Conservation (phyloP, 495 filamentous ascomycete genomes). For the Evernia prunastri region DNA sequence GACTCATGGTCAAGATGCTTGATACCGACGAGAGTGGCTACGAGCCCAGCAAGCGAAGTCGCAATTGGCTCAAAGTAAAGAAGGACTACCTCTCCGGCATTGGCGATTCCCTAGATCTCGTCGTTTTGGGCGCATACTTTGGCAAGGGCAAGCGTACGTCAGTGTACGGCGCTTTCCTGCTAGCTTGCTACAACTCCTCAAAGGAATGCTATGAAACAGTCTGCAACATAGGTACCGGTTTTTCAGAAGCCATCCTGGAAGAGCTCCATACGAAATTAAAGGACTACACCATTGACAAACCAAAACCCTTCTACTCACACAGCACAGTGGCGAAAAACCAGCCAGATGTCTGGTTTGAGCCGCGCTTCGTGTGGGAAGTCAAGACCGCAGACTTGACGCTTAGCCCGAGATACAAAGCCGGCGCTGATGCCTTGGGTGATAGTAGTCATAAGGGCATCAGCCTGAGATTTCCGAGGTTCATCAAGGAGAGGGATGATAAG, state of each 20-base stretch:
- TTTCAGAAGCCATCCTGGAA: slow-evolving; percentile 80
- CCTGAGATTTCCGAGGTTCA: slow-evolving; percentile 84
- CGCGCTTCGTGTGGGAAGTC: slow-evolving; percentile 91
- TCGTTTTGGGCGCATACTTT: slow-evolving; percentile 90
- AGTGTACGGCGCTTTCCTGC: slow-evolving; percentile 88
- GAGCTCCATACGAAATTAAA: slow-evolving; percentile 68
- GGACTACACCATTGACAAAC: slow-evolving; percentile 69
- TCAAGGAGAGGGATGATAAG: slow-evolving; percentile 87
- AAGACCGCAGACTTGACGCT: slow-evolving; percentile 93
- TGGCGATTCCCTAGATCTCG: slow-evolving; percentile 92
- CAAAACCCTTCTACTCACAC: slow-evolving; percentile 93
- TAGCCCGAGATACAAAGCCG: slow-evolving; percentile 84
- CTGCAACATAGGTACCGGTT: slow-evolving; percentile 97
- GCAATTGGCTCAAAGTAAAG: slow-evolving; percentile 98
- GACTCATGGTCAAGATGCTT: slow-evolving; percentile 98
- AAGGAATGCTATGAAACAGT: slow-evolving; percentile 83
- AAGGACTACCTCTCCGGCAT: slow-evolving; percentile 93
- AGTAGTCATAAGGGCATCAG: slow-evolving; percentile 75
- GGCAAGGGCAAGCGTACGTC: slow-evolving; percentile 93
- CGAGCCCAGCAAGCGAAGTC: slow-evolving; percentile 88
- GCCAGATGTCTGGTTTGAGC: slow-evolving; percentile 98
- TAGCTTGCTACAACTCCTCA: slow-evolving; percentile 82
- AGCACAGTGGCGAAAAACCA: slow-evolving; percentile 78
- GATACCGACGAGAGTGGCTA: slow-evolving; percentile 87
- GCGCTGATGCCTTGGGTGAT: slow-evolving; percentile 52